A percentile compares a stretch with the other conserved stretches of the same genome.
These are phyloP conservation scores for Cladosporium sp. DNA, from an alignment of 2,329 filamentous ascomycete genomes.

Conservation along the genomic window DNA sequence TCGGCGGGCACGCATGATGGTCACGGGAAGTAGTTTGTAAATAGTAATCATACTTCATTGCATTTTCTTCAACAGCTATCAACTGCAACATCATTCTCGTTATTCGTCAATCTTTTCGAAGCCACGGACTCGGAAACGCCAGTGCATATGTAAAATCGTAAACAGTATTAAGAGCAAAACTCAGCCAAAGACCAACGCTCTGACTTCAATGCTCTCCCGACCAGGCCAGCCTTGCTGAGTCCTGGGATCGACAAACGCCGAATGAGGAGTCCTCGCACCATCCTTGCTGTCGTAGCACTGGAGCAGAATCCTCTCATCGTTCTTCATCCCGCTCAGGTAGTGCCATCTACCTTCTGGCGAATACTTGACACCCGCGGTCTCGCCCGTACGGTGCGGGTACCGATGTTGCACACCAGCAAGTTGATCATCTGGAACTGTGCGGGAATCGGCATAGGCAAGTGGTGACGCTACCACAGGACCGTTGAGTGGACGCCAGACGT, in stretches of 20 bases:
- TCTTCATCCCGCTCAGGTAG: conserved; percentile 77
- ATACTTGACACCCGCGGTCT: conserved; percentile 70
- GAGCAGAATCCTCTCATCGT: conserved; percentile 55
- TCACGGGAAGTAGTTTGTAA: not conserved
- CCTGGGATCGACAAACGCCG: conserved; percentile 75
- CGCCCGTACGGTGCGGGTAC: conserved; percentile 69
- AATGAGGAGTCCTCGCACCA: conserved; percentile 60
- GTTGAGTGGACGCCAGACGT: conserved; percentile 74
- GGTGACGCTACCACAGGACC: conserved; percentile 58
- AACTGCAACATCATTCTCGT: not conserved
- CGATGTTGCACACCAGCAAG: conserved; percentile 72
- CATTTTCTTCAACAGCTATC: not conserved
- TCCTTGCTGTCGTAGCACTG: conserved; percentile 50
- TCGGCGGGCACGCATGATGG: not conserved
- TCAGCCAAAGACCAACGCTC: conserved; percentile 72
- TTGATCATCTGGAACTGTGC: conserved; percentile 59
- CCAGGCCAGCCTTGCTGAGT: conserved; percentile 64
- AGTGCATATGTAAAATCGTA: not conserved
- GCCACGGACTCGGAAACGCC: not conserved
- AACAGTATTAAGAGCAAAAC: not conserved
- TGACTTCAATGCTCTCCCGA: conserved; percentile 86
- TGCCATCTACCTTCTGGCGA: conserved; percentile 69
- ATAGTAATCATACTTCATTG: not conserved
- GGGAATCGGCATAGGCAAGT: conserved; percentile 58
- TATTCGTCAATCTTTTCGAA: not conserved